Evolutionary conservation across 2,329 filamentous ascomycete species (phyloP).

Genomic region (Aphanocladium album): DNA sequence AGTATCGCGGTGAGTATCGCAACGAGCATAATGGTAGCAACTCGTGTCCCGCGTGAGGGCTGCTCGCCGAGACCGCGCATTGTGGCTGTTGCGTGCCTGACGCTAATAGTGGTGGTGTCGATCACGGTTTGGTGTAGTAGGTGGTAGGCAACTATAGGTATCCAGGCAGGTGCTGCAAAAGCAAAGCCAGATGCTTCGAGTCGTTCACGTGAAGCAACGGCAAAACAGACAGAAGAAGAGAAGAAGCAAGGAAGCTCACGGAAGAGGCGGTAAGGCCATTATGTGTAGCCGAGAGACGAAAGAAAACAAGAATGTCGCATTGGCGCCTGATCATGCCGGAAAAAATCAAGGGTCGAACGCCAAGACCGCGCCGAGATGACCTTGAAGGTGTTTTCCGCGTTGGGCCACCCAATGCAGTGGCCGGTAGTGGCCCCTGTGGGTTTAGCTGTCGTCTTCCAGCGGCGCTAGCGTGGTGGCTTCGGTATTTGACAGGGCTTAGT

Average conservation of each 20-base stretch:
- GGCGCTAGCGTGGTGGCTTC: background rate
- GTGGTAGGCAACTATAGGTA: too few relatives aligned
- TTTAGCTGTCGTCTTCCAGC: background rate
- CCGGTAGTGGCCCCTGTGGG: background rate
- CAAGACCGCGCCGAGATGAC: background rate
- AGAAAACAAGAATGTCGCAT: background rate
- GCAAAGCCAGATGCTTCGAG: background rate
- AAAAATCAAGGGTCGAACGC: background rate
- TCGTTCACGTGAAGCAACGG: background rate
- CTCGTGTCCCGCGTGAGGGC: background rate
- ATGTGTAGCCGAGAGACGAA: too few relatives aligned
- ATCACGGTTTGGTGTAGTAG: too few relatives aligned
- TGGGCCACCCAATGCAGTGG: background rate
- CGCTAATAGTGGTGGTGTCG: background rate
- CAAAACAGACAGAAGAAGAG: too few relatives aligned
- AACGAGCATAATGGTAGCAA: background rate
- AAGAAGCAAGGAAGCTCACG: too few relatives aligned
- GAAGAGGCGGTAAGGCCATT: too few relatives aligned
- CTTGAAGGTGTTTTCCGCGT: background rate
- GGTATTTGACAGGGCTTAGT: background rate
- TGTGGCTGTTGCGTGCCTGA: background rate
- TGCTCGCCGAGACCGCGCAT: background rate
- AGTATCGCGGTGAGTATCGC: background rate
- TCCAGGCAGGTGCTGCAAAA: background rate
- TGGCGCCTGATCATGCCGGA: background rate